Conservation (phyloP, 1,284 basidiomycete genomes). For the Naganishia cerealis region DNA sequence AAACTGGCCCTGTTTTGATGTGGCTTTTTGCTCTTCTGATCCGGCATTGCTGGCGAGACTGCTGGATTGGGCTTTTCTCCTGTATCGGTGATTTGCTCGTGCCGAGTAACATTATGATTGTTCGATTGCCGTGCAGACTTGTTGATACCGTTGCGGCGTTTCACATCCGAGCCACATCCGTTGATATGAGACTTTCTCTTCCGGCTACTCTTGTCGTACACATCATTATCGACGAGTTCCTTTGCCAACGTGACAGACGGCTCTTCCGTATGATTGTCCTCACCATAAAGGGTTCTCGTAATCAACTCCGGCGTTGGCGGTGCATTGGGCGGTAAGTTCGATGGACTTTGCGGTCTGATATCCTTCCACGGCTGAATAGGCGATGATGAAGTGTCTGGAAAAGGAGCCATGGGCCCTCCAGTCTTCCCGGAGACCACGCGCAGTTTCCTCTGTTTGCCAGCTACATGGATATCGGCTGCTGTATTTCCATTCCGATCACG, state of each 20-base stretch:
- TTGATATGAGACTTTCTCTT: background rate
- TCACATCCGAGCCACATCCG: background rate
- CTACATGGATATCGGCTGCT: background rate
- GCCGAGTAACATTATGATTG: background rate
- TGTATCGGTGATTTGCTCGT: background rate
- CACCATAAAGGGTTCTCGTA: background rate
- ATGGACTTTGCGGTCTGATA: background rate
- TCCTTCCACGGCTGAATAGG: constrained; percentile 24
- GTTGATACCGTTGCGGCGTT: background rate
- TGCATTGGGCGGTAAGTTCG: background rate
- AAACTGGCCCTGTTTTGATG: background rate
- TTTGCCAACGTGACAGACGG: background rate
- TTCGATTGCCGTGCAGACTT: background rate
- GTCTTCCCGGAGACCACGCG: background rate
- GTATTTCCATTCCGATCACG: constrained; percentile 26
- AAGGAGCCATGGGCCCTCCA: background rate
- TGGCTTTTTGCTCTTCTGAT: background rate
- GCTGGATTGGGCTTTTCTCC: background rate
- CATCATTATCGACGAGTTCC: background rate
- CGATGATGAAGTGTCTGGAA: constrained; percentile 13
- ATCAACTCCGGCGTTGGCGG: background rate
- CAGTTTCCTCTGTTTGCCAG: background rate
- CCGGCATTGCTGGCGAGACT: background rate
- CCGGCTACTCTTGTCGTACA: background rate
- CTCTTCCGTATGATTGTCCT: background rate